phyloP scores from a whole-genome alignment of 306 rosid genomes.

The Citrullus colocynthis region DNA sequence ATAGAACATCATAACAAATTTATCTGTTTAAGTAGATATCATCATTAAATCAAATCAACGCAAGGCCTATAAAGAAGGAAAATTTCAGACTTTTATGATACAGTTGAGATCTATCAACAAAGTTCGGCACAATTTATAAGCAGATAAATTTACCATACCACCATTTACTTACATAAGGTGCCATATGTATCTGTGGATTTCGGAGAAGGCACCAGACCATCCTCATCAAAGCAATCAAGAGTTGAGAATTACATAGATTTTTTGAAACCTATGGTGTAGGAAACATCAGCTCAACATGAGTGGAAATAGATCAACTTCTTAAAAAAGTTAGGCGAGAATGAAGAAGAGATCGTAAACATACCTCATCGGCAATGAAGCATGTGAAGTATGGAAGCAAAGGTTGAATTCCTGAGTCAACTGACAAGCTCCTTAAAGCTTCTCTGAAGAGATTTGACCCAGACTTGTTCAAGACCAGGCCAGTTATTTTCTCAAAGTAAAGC shows the following conservation, averaged over 20 bases:
- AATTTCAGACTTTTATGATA: background rate
- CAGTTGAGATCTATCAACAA: background rate
- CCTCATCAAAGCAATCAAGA: conserved; percentile 67
- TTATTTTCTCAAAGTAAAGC: conserved; percentile 78
- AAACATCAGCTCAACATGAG: conserved; percentile 12
- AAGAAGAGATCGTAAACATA: conserved; percentile 6
- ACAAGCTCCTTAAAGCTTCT: conserved; percentile 64
- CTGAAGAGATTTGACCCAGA: conserved; percentile 47
- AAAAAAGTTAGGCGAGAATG: background rate
- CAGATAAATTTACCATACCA: conserved; percentile 4
- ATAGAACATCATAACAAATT: conserved; percentile 4
- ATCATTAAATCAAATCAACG: background rate
- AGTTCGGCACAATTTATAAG: background rate
- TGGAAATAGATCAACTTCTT: conserved; percentile 11
- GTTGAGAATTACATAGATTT: conserved; percentile 34
- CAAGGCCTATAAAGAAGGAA: background rate
- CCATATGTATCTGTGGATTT: conserved; percentile 70
- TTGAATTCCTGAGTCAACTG: conserved; percentile 78
- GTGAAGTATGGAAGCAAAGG: conserved; percentile 76
- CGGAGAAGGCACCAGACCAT: conserved; percentile 63
- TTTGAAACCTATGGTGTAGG: conserved; percentile 44
- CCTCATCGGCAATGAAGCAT: conserved; percentile 78
- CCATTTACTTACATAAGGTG: conserved; percentile 69
- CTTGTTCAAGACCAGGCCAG: conserved; percentile 38
- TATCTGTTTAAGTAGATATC: background rate